A percentile compares a stretch with the other conserved stretches of the same genome.
Evolutionary conservation across 176 grass and related monocot genomes (phyloP).

Genomic region (Raddia guianensis): DNA sequence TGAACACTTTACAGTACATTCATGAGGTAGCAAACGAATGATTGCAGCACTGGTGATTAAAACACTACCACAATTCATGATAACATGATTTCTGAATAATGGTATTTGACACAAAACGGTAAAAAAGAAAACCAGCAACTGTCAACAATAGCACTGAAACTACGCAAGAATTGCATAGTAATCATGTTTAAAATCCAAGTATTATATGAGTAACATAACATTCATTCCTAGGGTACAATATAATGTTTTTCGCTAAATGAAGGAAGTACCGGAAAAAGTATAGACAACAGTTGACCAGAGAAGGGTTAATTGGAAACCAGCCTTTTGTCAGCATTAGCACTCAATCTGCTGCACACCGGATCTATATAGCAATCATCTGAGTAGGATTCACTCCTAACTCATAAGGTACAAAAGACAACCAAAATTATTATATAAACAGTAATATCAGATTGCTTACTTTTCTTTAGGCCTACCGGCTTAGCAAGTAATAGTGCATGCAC

Average conservation of each 20-base stretch:
- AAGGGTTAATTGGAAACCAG: not conserved
- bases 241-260: not conserved
- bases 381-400: conserved; percentile 29
- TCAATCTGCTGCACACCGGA: not conserved
- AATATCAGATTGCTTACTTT: conserved; percentile 64
- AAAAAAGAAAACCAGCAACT: conserved; percentile 7
- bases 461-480: conserved; percentile 92
- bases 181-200: conserved; percentile 4
- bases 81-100: not conserved
- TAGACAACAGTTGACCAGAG: not conserved
- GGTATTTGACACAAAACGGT: not conserved
- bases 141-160: not conserved
- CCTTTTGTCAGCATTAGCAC: not conserved
- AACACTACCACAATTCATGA: not conserved
- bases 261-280: not conserved
- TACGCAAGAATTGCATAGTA: not conserved
- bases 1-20: not conserved
- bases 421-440: conserved; percentile 5
- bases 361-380: conserved; percentile 7
- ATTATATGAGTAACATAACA: not conserved
- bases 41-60: not conserved
- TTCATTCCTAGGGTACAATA: not conserved
- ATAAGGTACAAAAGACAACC: conserved; percentile 22
- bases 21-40: not conserved
- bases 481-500: conserved; percentile 93